Percentiles rank a stretch among this genome's conserved stretches.
These are phyloP conservation scores for Gryganskiella cystojenkinii DNA, from an alignment of 192 early-diverging fungal genomes.

Conservation along the genomic window DNA sequence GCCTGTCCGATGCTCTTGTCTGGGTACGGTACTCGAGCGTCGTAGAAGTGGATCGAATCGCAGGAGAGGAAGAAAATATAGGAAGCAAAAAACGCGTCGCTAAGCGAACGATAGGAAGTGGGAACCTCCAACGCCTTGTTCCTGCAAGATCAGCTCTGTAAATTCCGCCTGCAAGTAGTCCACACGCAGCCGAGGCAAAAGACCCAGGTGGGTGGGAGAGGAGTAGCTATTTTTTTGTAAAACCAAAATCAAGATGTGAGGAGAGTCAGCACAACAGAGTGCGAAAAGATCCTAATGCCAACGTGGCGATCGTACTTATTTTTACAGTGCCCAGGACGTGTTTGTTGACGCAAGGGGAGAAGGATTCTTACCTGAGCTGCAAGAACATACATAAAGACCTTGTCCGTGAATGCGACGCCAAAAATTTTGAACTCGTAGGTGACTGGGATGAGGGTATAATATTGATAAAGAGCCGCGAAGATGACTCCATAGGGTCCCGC, in stretches of 20 bases:
- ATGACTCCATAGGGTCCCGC: conserved; percentile 69
- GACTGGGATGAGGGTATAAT: conserved; percentile 60
- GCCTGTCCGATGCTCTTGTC: conserved; percentile 48
- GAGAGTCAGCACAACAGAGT: not conserved
- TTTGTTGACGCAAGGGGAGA: not conserved
- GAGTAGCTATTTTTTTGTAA: conserved; percentile 63
- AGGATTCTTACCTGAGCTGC: conserved; percentile 54
- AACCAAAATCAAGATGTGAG: not conserved
- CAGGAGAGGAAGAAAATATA: conserved; percentile 58
- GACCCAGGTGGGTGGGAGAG: conserved; percentile 56
- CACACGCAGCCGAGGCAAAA: conserved; percentile 56
- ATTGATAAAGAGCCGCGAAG: conserved; percentile 69
- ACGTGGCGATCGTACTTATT: too few species aligned
- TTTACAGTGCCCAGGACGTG: too few species aligned
- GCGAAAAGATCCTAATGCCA: not conserved
- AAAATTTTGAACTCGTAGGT: conserved; percentile 65
- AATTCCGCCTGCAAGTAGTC: conserved; percentile 61
- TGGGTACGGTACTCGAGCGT: conserved; percentile 48
- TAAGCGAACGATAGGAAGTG: conserved; percentile 39
- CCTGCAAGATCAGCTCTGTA: conserved; percentile 63
- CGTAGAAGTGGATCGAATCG: conserved; percentile 53
- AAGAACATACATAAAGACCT: conserved; percentile 60
- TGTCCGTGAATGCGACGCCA: conserved; percentile 61
- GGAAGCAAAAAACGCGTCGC: conserved; percentile 58
- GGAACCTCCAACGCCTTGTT: conserved; percentile 66